Base-by-base conservation (phyloP, 441 rosid species). In the Gossypium laxum region DNA sequence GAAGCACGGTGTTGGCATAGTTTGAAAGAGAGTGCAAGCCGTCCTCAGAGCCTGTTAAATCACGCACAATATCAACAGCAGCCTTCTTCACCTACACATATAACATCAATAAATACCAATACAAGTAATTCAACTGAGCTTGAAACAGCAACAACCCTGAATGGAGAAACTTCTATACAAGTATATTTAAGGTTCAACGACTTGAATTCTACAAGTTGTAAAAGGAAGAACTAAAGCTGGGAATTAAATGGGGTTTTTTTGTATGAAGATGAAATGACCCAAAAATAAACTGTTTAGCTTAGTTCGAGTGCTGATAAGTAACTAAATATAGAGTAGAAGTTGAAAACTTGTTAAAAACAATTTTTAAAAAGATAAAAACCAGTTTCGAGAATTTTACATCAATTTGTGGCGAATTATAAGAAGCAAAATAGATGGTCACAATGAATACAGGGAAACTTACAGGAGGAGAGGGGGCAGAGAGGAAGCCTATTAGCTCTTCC, bases 31-130 rank as follows among this genome's bases (percentile, higher is more conserved):
- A 85, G 67, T 79, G 84, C 72, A 88, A 72, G 19, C 94, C 97
- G 72, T 93, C 94, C 41, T 93, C 91, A 0, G 92, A 91, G 12
- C 98, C 97, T 15, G 94, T 88, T 77, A 93, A 82, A 54, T 89
- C 97, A 56, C 87, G 77, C 71, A 88, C 96, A 60, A 91, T 87
- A 74, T 86, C 91, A 56, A 89, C 89, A 4, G 97, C 94, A 12
- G 89, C 96, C 81, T 93, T 91, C 85, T 84, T 88, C 83, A 89
- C 88, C 98, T 91, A 69, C 5, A 17, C 58, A 58, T 58, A 15
- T 22, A 7, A 70, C 51, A 69, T 6, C 52, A 62, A 22, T 5
- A 54, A 4, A 47, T 0, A 59, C 70, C 22, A 15, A 18, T 12
- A 38, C 12, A 55, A 19, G 57, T 2, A 32, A 14, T 8, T 30